Conservation (phyloP, 179 eudicot species). For the Sideroxylon spinosum region DNA sequence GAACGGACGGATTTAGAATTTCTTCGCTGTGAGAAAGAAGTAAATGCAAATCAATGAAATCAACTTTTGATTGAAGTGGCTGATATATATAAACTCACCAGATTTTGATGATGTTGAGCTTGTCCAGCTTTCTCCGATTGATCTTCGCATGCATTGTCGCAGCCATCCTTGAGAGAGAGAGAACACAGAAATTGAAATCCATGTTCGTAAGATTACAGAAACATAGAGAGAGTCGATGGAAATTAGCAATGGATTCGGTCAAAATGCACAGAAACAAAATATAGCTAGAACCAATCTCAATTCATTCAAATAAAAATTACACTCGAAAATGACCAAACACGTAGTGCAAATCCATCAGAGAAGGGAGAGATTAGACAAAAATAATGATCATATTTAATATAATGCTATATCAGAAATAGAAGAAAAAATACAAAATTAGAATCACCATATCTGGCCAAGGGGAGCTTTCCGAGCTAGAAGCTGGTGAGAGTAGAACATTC, state of each 20-base stretch:
- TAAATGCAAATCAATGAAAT: not conserved
- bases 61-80: not conserved
- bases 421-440: not conserved
- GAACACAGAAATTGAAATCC: not conserved
- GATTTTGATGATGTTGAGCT: slow-evolving; percentile 73
- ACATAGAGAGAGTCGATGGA: not conserved
- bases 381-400: too few relatives aligned
- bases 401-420: too few relatives aligned
- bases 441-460: slow-evolving; percentile 81
- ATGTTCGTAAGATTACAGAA: not conserved
- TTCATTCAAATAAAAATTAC: too few relatives aligned
- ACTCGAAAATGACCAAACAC: too few relatives aligned
- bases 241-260: not conserved
- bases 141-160: slow-evolving; percentile 86
- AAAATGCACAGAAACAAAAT: not conserved
- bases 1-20: slow-evolving; percentile 82
- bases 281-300: not conserved
- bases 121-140: slow-evolving; percentile 62
- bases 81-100: slow-evolving; percentile 37
- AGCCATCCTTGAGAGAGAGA: slow-evolving; percentile 71
- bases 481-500: slow-evolving; percentile 88
- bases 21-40: slow-evolving; percentile 56
- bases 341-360: too few relatives aligned
- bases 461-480: slow-evolving; percentile 87
- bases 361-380: too few relatives aligned